phyloP scores from a whole-genome alignment of 352 stramenopile genomes.

The Phytophthora sp. region DNA sequence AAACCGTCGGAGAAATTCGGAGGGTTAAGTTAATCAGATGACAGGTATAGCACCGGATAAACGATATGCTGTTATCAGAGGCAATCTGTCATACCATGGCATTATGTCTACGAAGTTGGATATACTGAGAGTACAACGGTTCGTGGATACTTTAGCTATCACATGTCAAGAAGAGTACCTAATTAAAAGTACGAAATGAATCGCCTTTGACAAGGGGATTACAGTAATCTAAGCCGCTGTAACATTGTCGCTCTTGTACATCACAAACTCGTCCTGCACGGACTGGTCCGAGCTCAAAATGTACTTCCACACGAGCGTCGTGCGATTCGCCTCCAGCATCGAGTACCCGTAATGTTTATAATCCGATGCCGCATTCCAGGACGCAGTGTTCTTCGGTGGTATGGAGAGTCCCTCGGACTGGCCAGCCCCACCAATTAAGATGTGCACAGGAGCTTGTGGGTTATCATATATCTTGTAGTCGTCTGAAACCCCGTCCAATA shows the following conservation, averaged over 20 bases:
- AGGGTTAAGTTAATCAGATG: no score
- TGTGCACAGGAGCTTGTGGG: slow-evolving; percentile 66
- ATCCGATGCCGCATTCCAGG: slow-evolving; percentile 55
- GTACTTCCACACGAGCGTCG: slow-evolving; percentile 42
- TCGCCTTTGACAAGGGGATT: no score
- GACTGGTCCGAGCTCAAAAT: slow-evolving; percentile 32
- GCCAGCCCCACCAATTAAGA: slow-evolving; percentile 66
- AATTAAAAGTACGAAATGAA: no score
- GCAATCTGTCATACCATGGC: no score
- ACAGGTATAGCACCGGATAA: no score
- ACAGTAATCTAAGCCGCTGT: no score
- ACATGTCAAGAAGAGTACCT: no score
- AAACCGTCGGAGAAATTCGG: no score
- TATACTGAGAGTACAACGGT: no score
- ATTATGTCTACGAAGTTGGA: no score
- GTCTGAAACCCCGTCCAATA: slow-evolving; percentile 52
- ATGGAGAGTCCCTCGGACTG: slow-evolving; percentile 57
- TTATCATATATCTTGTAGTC: slow-evolving; percentile 67
- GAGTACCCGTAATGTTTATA: slow-evolving; percentile 60
- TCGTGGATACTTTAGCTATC: no score
- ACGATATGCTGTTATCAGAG: no score
- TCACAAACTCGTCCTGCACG: slow-evolving; percentile 45
- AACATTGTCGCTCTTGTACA: slow-evolving; percentile 33
- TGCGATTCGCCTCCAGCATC: slow-evolving; percentile 42
- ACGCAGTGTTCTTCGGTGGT: slow-evolving; percentile 17